phyloP scores from a whole-genome alignment of 805 yeast genomes.

The Hanseniaspora vineae region DNA sequence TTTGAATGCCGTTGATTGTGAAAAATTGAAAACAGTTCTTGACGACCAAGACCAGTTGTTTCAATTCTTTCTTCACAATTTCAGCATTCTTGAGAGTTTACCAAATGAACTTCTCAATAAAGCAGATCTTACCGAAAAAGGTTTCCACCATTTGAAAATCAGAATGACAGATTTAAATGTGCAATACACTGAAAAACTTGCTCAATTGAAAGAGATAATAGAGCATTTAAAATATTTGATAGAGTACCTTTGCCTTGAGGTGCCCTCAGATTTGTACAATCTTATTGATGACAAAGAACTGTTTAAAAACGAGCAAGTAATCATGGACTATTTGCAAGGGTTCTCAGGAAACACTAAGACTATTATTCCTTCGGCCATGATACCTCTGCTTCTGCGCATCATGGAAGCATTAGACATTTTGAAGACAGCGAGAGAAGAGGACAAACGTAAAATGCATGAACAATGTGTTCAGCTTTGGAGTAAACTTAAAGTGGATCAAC shows the following conservation, averaged over 20 bases:
- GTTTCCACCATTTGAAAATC: constrained; percentile 1
- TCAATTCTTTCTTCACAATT: constrained; percentile 2
- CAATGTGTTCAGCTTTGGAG: constrained; percentile 43
- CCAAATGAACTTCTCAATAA: constrained; percentile 6
- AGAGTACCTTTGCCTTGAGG: constrained; percentile 3
- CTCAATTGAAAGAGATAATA: constrained; percentile 4
- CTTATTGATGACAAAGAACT: background rate
- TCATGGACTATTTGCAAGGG: background rate
- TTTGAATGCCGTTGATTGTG: background rate
- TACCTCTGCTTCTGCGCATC: constrained; percentile 1
- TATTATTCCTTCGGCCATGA: constrained; percentile 8
- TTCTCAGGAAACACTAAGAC: background rate
- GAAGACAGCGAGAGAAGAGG: constrained; percentile 16
- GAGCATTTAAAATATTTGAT: constrained; percentile 6
- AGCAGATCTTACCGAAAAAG: constrained; percentile 8
- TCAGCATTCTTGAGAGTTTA: background rate
- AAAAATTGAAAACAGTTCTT: background rate
- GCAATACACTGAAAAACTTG: constrained; percentile 5
- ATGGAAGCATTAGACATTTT: constrained; percentile 4
- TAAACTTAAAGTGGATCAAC: constrained; percentile 37
- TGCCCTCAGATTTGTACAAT: background rate
- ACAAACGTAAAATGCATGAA: constrained; percentile 18
- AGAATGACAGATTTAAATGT: background rate
- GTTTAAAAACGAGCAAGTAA: background rate
- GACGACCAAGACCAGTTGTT: constrained; percentile 2